phyloP scores from a whole-genome alignment of 2,329 filamentous ascomycete species.

The Cordyceps cateniannulata region DNA sequence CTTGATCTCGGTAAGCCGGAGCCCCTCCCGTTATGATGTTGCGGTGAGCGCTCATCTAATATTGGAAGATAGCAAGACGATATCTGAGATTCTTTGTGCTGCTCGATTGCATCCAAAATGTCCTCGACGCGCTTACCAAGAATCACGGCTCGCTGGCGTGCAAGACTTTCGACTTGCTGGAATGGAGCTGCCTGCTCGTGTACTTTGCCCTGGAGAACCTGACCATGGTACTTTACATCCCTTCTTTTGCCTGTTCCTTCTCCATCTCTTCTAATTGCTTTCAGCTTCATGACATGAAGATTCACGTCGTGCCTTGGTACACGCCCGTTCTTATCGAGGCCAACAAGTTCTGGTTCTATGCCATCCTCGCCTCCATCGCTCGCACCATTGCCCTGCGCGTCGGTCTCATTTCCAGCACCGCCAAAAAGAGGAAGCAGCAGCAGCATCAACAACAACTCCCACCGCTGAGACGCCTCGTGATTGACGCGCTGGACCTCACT shows the following conservation, averaged over 20 bases:
- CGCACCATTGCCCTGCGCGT: background rate
- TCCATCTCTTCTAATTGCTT: background rate
- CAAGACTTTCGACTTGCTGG: conserved; percentile 1
- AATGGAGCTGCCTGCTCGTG: conserved; percentile 10
- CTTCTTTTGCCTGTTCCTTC: background rate
- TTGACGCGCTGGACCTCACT: conserved; percentile 6
- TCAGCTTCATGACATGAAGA: conserved; percentile 12
- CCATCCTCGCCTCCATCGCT: conserved; percentile 11
- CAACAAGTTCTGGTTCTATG: conserved; percentile 15
- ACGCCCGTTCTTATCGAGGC: conserved; percentile 9
- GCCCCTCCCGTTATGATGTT: too few relatives aligned
- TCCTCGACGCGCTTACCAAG: background rate
- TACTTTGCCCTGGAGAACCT: conserved; percentile 12
- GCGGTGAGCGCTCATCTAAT: background rate
- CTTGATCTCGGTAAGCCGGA: conserved; percentile 4
- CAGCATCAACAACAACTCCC: background rate
- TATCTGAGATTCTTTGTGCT: conserved; percentile 13
- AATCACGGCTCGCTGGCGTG: background rate
- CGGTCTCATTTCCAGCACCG: background rate
- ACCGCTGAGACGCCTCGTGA: background rate
- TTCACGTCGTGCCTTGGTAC: conserved; percentile 12
- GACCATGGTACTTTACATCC: conserved; percentile 3
- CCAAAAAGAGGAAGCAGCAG: background rate
- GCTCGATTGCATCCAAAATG: conserved; percentile 7
- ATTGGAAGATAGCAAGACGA: background rate